These are phyloP conservation scores for Citrus australasica DNA, from an alignment of 345 rosid genomes.

Conservation along the genomic window DNA sequence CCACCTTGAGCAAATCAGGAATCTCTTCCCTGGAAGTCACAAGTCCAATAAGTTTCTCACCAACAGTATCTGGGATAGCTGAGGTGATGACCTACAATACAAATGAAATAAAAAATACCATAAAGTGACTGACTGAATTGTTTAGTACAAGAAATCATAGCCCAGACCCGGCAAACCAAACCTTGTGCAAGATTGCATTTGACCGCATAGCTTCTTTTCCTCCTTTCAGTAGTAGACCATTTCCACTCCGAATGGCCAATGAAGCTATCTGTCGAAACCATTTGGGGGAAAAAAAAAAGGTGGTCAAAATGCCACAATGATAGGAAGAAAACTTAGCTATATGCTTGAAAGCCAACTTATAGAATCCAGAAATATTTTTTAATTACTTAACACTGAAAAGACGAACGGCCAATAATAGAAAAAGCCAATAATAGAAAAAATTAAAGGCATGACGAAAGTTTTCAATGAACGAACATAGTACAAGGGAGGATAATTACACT, in stretches of 20 bases:
- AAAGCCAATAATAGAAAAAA: not conserved
- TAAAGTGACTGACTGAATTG: not conserved
- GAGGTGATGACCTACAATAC: conserved; percentile 71
- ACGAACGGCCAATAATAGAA: not conserved
- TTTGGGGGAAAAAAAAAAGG: not conserved
- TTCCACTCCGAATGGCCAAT: conserved; percentile 93
- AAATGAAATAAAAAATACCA: not conserved
- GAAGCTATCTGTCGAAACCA: conserved; percentile 69
- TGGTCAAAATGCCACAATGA: not conserved
- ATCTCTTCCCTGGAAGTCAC: conserved; percentile 97
- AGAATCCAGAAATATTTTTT: not conserved
- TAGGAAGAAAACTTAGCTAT: not conserved
- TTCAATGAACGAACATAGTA: not conserved
- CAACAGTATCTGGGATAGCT: conserved; percentile 82
- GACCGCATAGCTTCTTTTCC: conserved; percentile 95
- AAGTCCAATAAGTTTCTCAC: conserved; percentile 83
- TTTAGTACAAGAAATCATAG: not conserved
- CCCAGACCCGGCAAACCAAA: conserved; percentile 15
- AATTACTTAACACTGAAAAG: not conserved
- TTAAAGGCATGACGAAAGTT: not conserved
- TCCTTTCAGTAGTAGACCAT: conserved; percentile 91
- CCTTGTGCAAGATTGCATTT: conserved; percentile 98
- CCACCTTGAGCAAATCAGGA: conserved; percentile 94
- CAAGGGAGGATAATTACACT: not conserved
- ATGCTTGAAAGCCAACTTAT: not conserved